Percentiles rank a stretch among this genome's conserved stretches.
Evolutionary conservation across 257 asterid genomes (phyloP).

Genomic region (Solanum infundibuliforme): DNA sequence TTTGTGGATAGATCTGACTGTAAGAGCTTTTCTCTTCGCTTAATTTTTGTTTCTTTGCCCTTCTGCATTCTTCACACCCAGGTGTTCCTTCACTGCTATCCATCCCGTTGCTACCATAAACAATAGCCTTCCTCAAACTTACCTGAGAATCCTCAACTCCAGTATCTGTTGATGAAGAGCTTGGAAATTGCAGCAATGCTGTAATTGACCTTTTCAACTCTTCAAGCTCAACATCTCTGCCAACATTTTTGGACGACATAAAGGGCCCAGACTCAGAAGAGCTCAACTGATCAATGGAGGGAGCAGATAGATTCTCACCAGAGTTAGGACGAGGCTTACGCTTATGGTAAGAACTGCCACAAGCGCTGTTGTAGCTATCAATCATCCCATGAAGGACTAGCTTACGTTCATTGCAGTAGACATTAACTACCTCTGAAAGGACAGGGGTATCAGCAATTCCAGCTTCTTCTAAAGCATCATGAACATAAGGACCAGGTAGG

Average conservation of each 20-base stretch:
- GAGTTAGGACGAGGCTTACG: slow-evolving; percentile 22
- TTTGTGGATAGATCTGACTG: slow-evolving; percentile 24
- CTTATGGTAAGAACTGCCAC: slow-evolving; percentile 29
- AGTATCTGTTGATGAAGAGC: slow-evolving; percentile 21
- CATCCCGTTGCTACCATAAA: slow-evolving; percentile 26
- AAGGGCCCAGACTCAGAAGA: slow-evolving; percentile 29
- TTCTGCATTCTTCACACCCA: slow-evolving; percentile 95
- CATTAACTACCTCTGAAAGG: slow-evolving; percentile 47
- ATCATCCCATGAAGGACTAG: slow-evolving; percentile 56
- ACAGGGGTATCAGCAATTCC: slow-evolving; percentile 33
- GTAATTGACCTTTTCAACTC: slow-evolving; percentile 64
- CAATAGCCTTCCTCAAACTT: slow-evolving; percentile 37
- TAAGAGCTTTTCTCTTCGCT: slow-evolving; percentile 55
- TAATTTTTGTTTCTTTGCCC: slow-evolving; percentile 67
- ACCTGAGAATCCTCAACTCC: slow-evolving; percentile 51
- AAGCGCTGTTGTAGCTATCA: slow-evolving; percentile 28
- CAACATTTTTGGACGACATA: slow-evolving; percentile 16
- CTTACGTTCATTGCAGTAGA: slow-evolving; percentile 77
- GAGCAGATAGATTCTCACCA: slow-evolving; percentile 35
- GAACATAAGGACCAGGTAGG: slow-evolving; percentile 59
- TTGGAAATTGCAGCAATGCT: slow-evolving; percentile 53
- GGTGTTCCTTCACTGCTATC: slow-evolving; percentile 64
- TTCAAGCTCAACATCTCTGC: slow-evolving; percentile 43
- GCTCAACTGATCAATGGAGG: slow-evolving; percentile 46
- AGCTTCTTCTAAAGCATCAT: slow-evolving; percentile 63